phyloP scores from a whole-genome alignment of 2,329 filamentous ascomycete genomes.

The Claviceps paspali region DNA sequence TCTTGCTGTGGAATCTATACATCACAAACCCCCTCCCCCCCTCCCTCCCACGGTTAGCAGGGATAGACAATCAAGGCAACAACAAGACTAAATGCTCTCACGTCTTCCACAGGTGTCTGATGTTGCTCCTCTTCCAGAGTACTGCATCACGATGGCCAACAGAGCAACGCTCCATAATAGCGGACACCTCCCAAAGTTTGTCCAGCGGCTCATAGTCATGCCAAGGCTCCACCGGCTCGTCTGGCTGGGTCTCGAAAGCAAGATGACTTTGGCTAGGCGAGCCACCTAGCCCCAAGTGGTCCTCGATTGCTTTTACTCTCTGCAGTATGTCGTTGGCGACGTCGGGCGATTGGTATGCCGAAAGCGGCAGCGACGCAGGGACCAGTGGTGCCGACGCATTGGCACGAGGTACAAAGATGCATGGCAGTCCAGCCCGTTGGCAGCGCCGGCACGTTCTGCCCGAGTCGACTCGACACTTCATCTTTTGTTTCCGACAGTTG shows the following conservation, averaged over 20 bases:
- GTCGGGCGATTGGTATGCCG: background rate
- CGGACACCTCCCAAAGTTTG: conserved; percentile 3
- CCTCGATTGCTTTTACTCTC: conserved; percentile 3
- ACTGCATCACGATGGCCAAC: background rate
- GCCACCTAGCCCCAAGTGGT: background rate
- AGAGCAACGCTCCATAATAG: conserved; percentile 1
- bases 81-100: background rate
- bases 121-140: conserved; percentile 1
- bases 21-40: too few relatives aligned
- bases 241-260: background rate
- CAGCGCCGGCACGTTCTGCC: conserved; percentile 20
- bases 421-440: conserved; percentile 19
- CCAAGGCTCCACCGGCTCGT: conserved; percentile 1
- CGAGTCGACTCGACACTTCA: conserved; percentile 22
- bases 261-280: background rate
- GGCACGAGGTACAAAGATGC: conserved; percentile 24
- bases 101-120: conserved; percentile 4
- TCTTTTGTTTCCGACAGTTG: conserved; percentile 17
- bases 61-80: background rate
- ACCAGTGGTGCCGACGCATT: conserved; percentile 14
- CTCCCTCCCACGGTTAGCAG: too few relatives aligned
- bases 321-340: conserved; percentile 2
- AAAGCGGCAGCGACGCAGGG: conserved; percentile 8
- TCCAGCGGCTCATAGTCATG: conserved; percentile 3
- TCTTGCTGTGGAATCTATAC: conserved; percentile 26